Percentiles rank a stretch among this genome's conserved stretches.
Evolutionary conservation across 73 alveolate genomes (phyloP).

Genomic region (Paramecium sexaurelia): DNA sequence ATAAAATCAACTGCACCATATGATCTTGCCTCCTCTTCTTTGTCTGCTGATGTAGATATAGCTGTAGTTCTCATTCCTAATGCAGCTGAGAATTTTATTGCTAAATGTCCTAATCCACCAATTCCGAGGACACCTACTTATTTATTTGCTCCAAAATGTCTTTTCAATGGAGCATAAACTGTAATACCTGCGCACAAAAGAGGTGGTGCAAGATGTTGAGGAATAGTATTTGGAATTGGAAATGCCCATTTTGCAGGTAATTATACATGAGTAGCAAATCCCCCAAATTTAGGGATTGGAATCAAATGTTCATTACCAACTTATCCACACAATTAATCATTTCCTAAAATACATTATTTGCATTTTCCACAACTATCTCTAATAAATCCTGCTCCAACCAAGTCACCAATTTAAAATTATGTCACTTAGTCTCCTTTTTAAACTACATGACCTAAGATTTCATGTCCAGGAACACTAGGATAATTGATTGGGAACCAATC

Average conservation of each 20-base stretch:
- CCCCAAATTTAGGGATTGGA: conserved; percentile 78
- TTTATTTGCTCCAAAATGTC: conserved; percentile 72
- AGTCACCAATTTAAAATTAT: conserved; percentile 64
- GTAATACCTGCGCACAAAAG: conserved; percentile 86
- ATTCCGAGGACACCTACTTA: conserved; percentile 80
- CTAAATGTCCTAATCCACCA: conserved; percentile 88
- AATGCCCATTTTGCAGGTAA: conserved; percentile 75
- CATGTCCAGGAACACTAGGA: conserved; percentile 74
- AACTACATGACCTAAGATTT: conserved; percentile 61
- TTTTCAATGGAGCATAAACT: conserved; percentile 76
- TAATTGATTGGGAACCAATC: conserved; percentile 55
- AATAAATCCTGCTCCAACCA: conserved; percentile 75
- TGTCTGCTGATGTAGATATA: conserved; percentile 72
- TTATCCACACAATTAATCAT: conserved; percentile 73
- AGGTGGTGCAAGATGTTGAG: conserved; percentile 75
- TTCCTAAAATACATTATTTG: conserved; percentile 71
- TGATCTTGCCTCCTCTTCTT: conserved; percentile 71
- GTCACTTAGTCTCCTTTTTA: conserved; percentile 63
- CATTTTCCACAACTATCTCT: conserved; percentile 83
- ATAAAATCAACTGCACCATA: conserved; percentile 82
- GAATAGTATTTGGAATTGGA: conserved; percentile 71
- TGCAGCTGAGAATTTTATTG: conserved; percentile 75
- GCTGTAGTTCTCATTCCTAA: conserved; percentile 78
- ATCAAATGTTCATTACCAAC: conserved; percentile 68
- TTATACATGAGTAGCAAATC: conserved; percentile 84